Base-by-base conservation (phyloP, 2,329 filamentous ascomycete species). In the Colletotrichum liaoningense region DNA sequence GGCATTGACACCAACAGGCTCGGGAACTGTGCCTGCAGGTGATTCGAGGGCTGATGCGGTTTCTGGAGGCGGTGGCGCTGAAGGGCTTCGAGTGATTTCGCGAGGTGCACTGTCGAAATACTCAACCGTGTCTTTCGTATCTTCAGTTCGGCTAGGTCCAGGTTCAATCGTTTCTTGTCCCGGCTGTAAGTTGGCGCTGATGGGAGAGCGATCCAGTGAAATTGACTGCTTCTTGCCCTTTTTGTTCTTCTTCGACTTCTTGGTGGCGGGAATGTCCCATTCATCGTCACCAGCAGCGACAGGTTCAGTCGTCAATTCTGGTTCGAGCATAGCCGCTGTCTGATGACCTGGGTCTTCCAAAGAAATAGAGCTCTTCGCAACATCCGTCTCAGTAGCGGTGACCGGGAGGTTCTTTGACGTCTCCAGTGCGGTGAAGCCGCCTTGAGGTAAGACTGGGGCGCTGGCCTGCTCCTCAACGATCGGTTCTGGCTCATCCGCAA, bases 171-270 rank as follows among this genome's bases (percentile, higher is more conserved):
- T 16, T 22, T 49, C 59, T 64, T 64, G 67, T n/a, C 33, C 38
- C 6, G 24, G n/a, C 8, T 30, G 19, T 12, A 54, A 26, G 30
- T 11, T 49, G 14, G 55, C 19, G 58, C 42, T 64, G 11, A 54
- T 22, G 4, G 42, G 59, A 12, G 42, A 59, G 19, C 12, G 33
- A 12, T 64, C 70, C 11, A n/a, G 35, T 11, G 59, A 22, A 4
- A 49, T 24, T 2, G 58, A 59, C 11, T 69, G 66, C 69, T 79
- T 79, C 72, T 82, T 81, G 71, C 80, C 78, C 72, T 80, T 81
- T 72, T 81, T 78, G 38, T 62, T 73, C 42, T 74, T 78, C 64
- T 79, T 78, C 4, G 75, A 76, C n/a, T 70, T 75, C 49, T 75
- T 74, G 5, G 52, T 63, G 28, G 35, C 54, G 19, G 60, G 62